phyloP scores from a whole-genome alignment of 2,329 filamentous ascomycete genomes.

The Talaromyces islandicus region DNA sequence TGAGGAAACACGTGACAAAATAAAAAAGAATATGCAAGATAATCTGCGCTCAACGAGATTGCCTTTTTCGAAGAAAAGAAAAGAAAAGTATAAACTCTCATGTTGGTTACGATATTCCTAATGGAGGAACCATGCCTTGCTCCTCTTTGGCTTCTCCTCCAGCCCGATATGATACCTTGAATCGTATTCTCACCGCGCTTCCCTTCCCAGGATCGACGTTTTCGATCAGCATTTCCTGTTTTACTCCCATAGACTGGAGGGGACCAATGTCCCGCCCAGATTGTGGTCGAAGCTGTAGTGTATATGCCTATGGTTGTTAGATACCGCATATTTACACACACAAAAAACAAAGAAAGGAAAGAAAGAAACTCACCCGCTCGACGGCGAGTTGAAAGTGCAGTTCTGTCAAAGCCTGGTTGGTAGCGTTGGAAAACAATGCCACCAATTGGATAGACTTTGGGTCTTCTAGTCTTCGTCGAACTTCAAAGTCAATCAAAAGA shows the following conservation, averaged over 20 bases:
- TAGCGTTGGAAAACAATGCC: slow-evolving; percentile 80
- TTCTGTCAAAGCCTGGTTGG: slow-evolving; percentile 63
- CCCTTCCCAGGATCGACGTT: slow-evolving; percentile 69
- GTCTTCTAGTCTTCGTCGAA: slow-evolving; percentile 52
- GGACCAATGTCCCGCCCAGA: slow-evolving; percentile 70
- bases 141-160: slow-evolving; percentile 61
- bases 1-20: background rate
- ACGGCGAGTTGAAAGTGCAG: slow-evolving; percentile 90
- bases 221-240: slow-evolving; percentile 72
- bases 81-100: background rate
- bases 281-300: slow-evolving; percentile 77
- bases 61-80: background rate
- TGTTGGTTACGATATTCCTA: slow-evolving; percentile 59
- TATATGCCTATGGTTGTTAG: slow-evolving; percentile 57
- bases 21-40: background rate
- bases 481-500: slow-evolving; percentile 68
- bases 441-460: slow-evolving; percentile 60
- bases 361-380: slow-evolving; percentile 62
- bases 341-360: background rate
- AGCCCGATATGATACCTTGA: slow-evolving; percentile 75
- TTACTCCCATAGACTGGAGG: slow-evolving; percentile 67
- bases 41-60: background rate
- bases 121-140: slow-evolving; percentile 75
- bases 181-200: slow-evolving; percentile 77
- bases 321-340: background rate